Evolutionary conservation across 2,329 filamentous ascomycete genomes (phyloP), one percentile per base, ranked within the genome.

Genomic region (Alternaria infectoria): DNA sequence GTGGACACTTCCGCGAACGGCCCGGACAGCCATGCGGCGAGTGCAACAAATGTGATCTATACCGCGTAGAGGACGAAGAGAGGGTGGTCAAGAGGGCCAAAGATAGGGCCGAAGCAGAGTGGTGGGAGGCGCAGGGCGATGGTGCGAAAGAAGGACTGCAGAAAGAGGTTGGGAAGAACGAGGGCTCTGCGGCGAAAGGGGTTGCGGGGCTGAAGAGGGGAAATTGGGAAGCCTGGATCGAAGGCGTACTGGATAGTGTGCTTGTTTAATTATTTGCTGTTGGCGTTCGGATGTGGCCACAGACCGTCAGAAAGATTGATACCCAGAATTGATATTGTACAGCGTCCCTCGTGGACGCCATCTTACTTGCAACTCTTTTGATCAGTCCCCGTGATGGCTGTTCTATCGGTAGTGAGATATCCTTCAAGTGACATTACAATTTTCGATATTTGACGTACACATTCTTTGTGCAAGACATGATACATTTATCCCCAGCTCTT

Each of bases 1-100:
- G 96, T 78, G 92, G 97, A 77, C 96, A 98, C 81, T 98, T 98
- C 79, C 87, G 96, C 9, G 90, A 92, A 10, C 87, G 91, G 65
- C 92, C 91, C 0, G 93, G 94, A 52, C 86, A 87, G 13, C 84
- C 85, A 13, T 99, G 96, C 78, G 85, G 79, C 1, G 89, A 96
- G 78, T 98, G 96, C 81, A 89, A 90, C 45, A 81, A 81, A 63
- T 86, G 84, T 66, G 83, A 85, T 70, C 69, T 86, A 25, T 86
- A 85, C 69, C 75, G 80, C 2, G 80, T 82, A 5, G 83, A 85
- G 70, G 82, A 85, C 62, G 83, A 85, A 68, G 82, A 82, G 43
- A 72, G 69, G 26, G 80, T 79, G 4, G 75, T 85, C 4, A 71
- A 77, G 50, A 66, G 73, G 46, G 84, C 83, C 21, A 80, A 73